Percentiles rank a stretch among this genome's conserved stretches.
Evolutionary conservation across 2,329 filamentous ascomycete species (phyloP).

Genomic region (Aspergillus sp.): DNA sequence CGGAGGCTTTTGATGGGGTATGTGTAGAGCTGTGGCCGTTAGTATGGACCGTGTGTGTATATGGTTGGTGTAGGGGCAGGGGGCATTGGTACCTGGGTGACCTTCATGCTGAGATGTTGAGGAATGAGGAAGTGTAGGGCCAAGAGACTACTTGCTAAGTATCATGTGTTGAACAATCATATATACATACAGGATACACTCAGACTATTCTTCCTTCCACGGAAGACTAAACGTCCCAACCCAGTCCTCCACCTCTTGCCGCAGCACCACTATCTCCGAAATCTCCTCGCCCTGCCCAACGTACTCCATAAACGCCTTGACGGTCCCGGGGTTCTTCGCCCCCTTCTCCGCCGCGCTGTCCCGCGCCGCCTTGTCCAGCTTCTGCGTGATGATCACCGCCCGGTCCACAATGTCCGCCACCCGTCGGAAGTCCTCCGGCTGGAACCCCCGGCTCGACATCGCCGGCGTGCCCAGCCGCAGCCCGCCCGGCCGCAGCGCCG

Average conservation of each 20-base stretch:
- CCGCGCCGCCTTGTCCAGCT: constrained; percentile 56
- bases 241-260: constrained; percentile 85
- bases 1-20: constrained; percentile 69
- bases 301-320: constrained; percentile 95
- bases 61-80: background rate
- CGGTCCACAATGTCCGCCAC: constrained; percentile 81
- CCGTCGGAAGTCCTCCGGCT: constrained; percentile 74
- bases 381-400: constrained; percentile 67
- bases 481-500: constrained; percentile 84
- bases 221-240: constrained; percentile 85
- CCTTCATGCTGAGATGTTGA: constrained; percentile 25
- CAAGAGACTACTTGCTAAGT: background rate
- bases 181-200: constrained; percentile 10
- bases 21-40: constrained; percentile 48
- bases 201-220: constrained; percentile 49
- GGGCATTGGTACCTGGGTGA: constrained; percentile 19
- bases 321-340: constrained; percentile 93
- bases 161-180: constrained; percentile 6
- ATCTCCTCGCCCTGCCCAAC: constrained; percentile 71
- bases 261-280: constrained; percentile 71
- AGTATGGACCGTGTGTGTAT: background rate
- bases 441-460: constrained; percentile 95
- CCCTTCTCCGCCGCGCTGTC: constrained; percentile 74
- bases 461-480: constrained; percentile 90
- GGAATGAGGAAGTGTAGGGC: background rate